phyloP scores from a whole-genome alignment of 108 stramenopile genomes.

The Nitzschia putrida region DNA sequence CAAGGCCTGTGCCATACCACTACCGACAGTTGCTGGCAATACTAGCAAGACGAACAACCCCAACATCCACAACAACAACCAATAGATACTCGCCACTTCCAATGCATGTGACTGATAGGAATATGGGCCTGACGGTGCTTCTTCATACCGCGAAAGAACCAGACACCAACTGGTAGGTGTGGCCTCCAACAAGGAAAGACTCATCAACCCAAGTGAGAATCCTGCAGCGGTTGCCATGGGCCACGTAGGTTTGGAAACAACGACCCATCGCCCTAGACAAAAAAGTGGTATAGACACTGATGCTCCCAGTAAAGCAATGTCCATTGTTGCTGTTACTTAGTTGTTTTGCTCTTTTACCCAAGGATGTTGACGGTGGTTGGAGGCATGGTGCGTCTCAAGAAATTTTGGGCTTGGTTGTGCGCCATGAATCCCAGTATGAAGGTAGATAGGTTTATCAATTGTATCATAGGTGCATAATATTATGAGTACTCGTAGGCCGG shows the following conservation, averaged over 20 bases:
- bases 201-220: slow-evolving; percentile 54
- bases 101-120: neutral
- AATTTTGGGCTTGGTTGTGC: no score
- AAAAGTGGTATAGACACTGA: slow-evolving; percentile 5
- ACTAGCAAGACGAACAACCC: slow-evolving; percentile 23
- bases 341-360: no score
- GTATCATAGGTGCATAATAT: no score
- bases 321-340: neutral
- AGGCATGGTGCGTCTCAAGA: no score
- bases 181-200: slow-evolving; percentile 54
- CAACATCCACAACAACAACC: slow-evolving; percentile 30
- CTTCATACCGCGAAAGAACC: slow-evolving; percentile 19
- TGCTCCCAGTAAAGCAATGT: slow-evolving; percentile 9
- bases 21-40: slow-evolving; percentile 11
- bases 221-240: slow-evolving; percentile 25
- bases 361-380: no score
- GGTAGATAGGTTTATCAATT: no score
- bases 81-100: slow-evolving; percentile 17
- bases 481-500: no score
- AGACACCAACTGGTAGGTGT: slow-evolving; percentile 46
- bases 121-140: neutral
- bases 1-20: slow-evolving; percentile 16
- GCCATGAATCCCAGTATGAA: no score
- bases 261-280: slow-evolving; percentile 9
- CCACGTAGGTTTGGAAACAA: neutral